Conservation (phyloP, 2,329 filamentous ascomycete genomes). For the Ophiognomonia clavigignenti-juglandacearum region DNA sequence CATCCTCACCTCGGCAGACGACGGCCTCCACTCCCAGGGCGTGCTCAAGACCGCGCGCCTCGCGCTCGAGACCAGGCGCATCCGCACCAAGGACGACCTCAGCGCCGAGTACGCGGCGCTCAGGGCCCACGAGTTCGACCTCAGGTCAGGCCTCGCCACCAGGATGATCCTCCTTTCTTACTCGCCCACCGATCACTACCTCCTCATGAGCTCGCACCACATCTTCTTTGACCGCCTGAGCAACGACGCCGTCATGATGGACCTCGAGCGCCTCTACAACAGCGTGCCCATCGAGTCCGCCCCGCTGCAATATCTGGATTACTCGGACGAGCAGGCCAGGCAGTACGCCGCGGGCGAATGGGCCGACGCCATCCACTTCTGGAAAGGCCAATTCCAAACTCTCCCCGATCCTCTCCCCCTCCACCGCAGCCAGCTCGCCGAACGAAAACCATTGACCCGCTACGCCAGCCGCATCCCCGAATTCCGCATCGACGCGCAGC, state of each 20-base stretch:
- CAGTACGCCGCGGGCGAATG: background rate
- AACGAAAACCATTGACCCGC: too few species aligned
- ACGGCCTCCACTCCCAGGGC: too few species aligned
- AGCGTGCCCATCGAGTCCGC: background rate
- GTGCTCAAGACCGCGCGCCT: too few species aligned
- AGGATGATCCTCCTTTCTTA: constrained; percentile 30
- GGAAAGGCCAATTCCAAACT: background rate
- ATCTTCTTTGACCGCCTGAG: constrained; percentile 6
- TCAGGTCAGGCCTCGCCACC: constrained; percentile 30
- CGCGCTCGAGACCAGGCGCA: constrained; percentile 21
- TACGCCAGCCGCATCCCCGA: background rate
- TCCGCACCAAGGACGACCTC: constrained; percentile 20
- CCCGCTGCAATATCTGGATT: constrained; percentile 3
- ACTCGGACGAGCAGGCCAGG: background rate
- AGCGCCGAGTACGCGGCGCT: constrained; percentile 20
- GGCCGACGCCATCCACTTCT: background rate
- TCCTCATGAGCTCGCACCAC: constrained; percentile 20
- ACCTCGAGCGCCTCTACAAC: constrained; percentile 7
- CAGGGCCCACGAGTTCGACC: constrained; percentile 28
- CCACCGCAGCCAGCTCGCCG: too few species aligned
- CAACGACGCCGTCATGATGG: background rate
- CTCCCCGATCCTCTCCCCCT: background rate
- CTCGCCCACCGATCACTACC: constrained; percentile 27
- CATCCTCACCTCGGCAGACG: too few species aligned
- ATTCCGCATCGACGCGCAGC: background rate